These are phyloP conservation scores for Didymella keratinophila DNA, from an alignment of 2,329 filamentous ascomycete genomes.

Conservation along the genomic window DNA sequence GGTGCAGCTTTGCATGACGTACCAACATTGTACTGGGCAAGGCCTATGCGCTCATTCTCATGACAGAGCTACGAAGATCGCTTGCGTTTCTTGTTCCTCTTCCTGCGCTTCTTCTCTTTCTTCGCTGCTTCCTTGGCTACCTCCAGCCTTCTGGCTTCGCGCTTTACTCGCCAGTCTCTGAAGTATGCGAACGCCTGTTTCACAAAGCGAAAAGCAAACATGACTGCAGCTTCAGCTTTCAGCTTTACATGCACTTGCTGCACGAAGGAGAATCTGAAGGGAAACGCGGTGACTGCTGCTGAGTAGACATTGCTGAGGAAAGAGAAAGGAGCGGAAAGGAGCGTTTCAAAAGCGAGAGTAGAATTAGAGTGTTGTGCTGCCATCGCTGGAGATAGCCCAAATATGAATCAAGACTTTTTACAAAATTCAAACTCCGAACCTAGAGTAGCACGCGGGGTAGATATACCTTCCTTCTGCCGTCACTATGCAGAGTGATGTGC, in stretches of 20 bases:
- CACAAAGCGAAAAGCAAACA: slow-evolving; percentile 18
- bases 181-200: slow-evolving; percentile 15
- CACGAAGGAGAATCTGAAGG: slow-evolving; percentile 19
- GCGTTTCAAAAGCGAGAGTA: neutral
- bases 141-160: neutral
- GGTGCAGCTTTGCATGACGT: neutral
- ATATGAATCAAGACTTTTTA: neutral
- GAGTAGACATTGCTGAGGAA: neutral
- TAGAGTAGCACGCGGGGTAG: too few species aligned
- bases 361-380: neutral
- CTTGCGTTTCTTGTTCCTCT: neutral
- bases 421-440: too few species aligned
- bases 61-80: neutral
- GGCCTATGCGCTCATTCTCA: neutral
- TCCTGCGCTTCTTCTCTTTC: neutral
- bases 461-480: neutral
- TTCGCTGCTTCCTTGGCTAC: neutral
- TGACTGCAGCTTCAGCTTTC: slow-evolving; percentile 27
- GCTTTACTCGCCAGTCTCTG: slow-evolving; percentile 15
- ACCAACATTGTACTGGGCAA: neutral
- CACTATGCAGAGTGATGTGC: neutral
- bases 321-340: neutral
- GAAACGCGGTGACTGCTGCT: neutral
- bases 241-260: slow-evolving; percentile 27
- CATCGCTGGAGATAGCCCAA: neutral